Conservation (phyloP, 208 protist species). For the Angomonas desouzai region DNA sequence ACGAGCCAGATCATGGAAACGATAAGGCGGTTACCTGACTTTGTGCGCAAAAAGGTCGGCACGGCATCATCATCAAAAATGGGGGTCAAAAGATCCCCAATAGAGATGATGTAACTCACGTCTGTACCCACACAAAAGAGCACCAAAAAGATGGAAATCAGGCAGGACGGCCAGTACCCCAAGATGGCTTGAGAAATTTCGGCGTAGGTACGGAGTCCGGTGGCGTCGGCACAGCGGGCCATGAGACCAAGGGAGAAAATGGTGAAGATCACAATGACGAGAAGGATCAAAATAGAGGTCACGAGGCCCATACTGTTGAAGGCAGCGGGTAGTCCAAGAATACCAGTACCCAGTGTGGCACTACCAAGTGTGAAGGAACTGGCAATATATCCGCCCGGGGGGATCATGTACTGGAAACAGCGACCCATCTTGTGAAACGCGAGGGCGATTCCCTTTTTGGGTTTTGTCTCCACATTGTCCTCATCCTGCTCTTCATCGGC, state of each 20-base stretch:
- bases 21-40: slow-evolving; percentile 40
- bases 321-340: slow-evolving; percentile 36
- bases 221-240: slow-evolving; percentile 22
- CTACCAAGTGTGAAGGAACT: slow-evolving; percentile 36
- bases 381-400: slow-evolving; percentile 30
- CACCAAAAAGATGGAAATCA: slow-evolving; percentile 17
- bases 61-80: slow-evolving; percentile 32
- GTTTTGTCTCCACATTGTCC: background rate
- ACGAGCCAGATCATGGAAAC: slow-evolving; percentile 53
- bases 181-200: slow-evolving; percentile 18
- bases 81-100: slow-evolving; percentile 58
- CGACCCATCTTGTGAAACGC: background rate
- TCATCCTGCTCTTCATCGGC: slow-evolving; percentile 10
- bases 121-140: slow-evolving; percentile 45
- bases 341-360: slow-evolving; percentile 38
- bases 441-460: background rate
- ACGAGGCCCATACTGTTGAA: slow-evolving; percentile 37
- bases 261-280: slow-evolving; percentile 27
- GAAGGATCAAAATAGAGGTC: slow-evolving; percentile 26
- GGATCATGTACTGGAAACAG: slow-evolving; percentile 28
- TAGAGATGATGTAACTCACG: slow-evolving; percentile 73
- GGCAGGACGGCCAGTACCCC: slow-evolving; percentile 14
- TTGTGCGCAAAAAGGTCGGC: slow-evolving; percentile 30
- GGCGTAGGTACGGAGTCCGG: slow-evolving; percentile 27
- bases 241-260: slow-evolving; percentile 42